Evolutionary conservation across 495 filamentous ascomycete genomes (phyloP), one percentile per base, ranked within the genome.

Genomic region (Staphylotrichum longicolle): DNA sequence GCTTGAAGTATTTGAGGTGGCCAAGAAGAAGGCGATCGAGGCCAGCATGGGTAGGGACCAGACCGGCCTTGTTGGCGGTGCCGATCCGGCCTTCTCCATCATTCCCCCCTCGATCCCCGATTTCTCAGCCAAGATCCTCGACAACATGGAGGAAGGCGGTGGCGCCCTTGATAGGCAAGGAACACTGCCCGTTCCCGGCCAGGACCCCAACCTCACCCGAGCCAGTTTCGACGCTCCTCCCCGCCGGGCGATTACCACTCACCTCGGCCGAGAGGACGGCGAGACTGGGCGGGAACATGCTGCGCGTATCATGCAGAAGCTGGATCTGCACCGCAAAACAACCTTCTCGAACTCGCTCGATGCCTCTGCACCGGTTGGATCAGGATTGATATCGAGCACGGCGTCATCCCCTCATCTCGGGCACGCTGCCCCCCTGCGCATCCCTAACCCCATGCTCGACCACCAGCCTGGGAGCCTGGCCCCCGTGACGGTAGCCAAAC

Each of bases 1-100:
- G 94, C 85, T 98, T 48, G 83, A 87, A 58, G 85, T 91, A 7
- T 97, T 98, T 67, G 94, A 98, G 62, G 82, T 90, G 33, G 92
- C 94, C 34, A 98, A 98, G 75, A 88, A 90, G 59, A 91, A 90
- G 66, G 93, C 93, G 2, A 80, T 98, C 52, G 91, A 97, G 69
- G 85, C 88, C 77, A 72, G 83, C 77, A 66, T 90, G 77, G 77
- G 86, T 74, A 39, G 86, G 44, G 75, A 78, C 44, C 74, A 84
- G 61, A 74, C 84, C 50, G 78, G 82, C n/a, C 70, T 83, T 3
- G 78, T 81, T 10, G 83, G 82, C 7, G 85, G 85, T 46, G 67
- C 82, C 35, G 92, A 96, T 72, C 88, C 91, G 39, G 95, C 94
- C 11, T 98, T 98, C 75, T 86, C 92, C 9, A 93, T 98, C 64